Evolutionary conservation across 768 basidiomycete genomes (phyloP).

Genomic region (Gloeostereum incarnatum): DNA sequence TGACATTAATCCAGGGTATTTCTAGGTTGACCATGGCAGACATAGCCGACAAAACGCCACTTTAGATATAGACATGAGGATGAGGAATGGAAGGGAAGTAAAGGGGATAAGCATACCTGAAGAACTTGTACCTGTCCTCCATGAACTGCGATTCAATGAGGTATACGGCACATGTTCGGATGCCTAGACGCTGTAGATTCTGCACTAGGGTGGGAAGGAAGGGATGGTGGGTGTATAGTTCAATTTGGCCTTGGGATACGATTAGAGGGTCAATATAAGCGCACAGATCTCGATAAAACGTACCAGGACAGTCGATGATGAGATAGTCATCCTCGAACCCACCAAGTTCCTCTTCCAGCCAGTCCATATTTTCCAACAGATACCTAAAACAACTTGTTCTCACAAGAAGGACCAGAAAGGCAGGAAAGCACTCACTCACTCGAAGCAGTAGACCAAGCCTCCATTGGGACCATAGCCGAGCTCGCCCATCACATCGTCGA

Average conservation of each 20-base stretch:
- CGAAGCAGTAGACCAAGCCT: constrained; percentile 96
- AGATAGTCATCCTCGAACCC: constrained; percentile 95
- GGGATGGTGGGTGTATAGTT: constrained; percentile 97
- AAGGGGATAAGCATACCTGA: constrained; percentile 48
- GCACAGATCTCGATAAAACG: constrained; percentile 8
- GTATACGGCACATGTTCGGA: constrained; percentile 85
- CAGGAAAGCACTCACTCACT: constrained; percentile 69
- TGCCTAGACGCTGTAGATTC: constrained; percentile 62
- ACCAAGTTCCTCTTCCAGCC: constrained; percentile 94
- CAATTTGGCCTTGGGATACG: constrained; percentile 76
- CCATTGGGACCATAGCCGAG: constrained; percentile 95
- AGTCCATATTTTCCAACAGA: constrained; percentile 94
- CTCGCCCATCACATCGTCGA: constrained; percentile 96
- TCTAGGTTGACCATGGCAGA: constrained; percentile 98
- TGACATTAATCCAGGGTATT: constrained; percentile 93
- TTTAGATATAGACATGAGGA: constrained; percentile 19
- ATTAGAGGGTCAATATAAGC: neutral
- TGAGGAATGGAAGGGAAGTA: constrained; percentile 2
- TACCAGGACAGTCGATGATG: constrained; percentile 86
- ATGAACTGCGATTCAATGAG: constrained; percentile 98
- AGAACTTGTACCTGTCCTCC: constrained; percentile 99
- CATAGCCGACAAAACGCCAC: constrained; percentile 96
- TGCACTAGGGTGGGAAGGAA: constrained; percentile 89
- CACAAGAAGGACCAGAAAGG: neutral
- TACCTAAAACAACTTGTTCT: constrained; percentile 46